Evolutionary conservation across 2,329 filamentous ascomycete genomes (phyloP), one percentile per base, ranked within the genome.

Genomic region (Leptographium wingfieldii): DNA sequence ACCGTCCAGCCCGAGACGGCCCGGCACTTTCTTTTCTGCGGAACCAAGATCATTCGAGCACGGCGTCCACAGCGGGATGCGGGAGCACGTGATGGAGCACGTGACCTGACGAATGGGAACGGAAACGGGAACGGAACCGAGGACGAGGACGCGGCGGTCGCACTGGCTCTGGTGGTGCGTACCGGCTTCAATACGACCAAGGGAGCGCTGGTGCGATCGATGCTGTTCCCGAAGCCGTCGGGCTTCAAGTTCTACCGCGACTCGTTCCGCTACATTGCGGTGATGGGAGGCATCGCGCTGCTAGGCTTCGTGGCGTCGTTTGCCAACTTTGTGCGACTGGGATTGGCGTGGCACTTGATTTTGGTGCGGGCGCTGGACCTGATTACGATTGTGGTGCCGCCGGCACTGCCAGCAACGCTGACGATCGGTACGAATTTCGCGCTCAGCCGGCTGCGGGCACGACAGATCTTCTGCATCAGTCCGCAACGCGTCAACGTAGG

Each of bases 161-260:
- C 90, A 1, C 78, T 99, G 43, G 94, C 92, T 14, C 86, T 99
- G 73, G 91, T 96, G 19, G 86, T 96, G 33, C 84, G 94, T 63
- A 99, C 92, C 2, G 94, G 94, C 1, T 99, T 99, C 74, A 95
- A 95, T 70, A 99, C 94, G 0, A 99, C 94, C 1, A 99, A 99
- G 71, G 94, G 94, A 29, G 90, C 94, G 11, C 77, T 99, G 22
- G 91, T 99, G 61, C 87, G 94, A 29, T 97, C 94, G 0, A 99
- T 99, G 92, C 81, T 99, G 46, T 99, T 99, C 69, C 95, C 94
- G 0, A 99, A 99, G 69, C 94, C 94, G 1, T 96, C 92, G 0
- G 92, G 92, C 0, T 99, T 99, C 81, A 97, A 95, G 68, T 99
- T 99, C 70, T 99, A 99, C 71, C 84, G 90, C 51, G 94, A 99